A percentile compares a stretch with the other conserved stretches of the same genome.
Conservation (phyloP, 1,284 basidiomycete genomes). For the Moniliophthora roreri region DNA sequence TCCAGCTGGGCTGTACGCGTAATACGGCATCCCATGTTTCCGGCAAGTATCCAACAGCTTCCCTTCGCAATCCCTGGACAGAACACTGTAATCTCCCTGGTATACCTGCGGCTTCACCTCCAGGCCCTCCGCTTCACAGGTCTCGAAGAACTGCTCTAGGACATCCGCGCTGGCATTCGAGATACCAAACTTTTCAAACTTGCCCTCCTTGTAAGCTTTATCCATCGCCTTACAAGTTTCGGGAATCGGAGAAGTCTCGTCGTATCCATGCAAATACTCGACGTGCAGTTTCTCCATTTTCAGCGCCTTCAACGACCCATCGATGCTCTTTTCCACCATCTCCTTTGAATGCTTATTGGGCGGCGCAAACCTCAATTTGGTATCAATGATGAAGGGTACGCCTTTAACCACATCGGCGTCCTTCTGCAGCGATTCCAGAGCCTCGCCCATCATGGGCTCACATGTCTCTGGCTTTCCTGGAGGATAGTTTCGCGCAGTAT, state of each 20-base stretch:
- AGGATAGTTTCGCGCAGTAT: slow-evolving; percentile 2
- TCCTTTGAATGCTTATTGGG: neutral
- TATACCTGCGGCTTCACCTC: neutral
- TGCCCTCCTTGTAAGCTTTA: neutral
- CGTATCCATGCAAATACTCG: neutral
- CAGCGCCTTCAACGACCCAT: neutral
- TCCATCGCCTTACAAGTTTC: slow-evolving; percentile 1
- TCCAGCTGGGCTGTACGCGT: slow-evolving; percentile 1
- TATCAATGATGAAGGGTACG: neutral
- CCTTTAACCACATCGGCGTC: neutral
- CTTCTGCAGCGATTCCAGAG: neutral
- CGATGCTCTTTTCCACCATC: slow-evolving; percentile 1
- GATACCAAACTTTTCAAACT: neutral
- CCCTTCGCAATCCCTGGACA: neutral
- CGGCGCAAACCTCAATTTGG: neutral
- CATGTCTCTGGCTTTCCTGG: neutral
- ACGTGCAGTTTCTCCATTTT: neutral
- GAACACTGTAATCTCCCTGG: neutral
- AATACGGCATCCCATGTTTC: neutral
- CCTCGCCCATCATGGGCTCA: neutral
- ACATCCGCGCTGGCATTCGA: neutral
- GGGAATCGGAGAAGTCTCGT: neutral
- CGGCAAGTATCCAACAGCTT: neutral
- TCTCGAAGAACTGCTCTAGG: neutral
- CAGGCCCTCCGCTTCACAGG: neutral